Base-by-base conservation (phyloP, 352 stramenopile species). In the Globisporangium sylvaticum region DNA sequence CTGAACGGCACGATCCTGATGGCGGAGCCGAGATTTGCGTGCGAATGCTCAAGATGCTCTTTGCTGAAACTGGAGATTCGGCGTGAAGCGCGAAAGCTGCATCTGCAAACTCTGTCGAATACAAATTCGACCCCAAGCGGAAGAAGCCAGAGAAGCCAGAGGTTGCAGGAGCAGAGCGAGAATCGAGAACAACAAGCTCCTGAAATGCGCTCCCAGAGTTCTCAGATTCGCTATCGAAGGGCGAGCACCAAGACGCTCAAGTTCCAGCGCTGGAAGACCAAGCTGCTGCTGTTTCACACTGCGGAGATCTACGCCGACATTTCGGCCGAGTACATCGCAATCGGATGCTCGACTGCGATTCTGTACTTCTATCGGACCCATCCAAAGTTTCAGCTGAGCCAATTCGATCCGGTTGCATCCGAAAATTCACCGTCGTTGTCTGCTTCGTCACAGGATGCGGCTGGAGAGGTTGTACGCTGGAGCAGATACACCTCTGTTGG, bases 261-360 rank as follows among this genome's bases (percentile, higher is more conserved):
- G 37, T 44, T 44, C 37, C 37, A 44, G 14, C 64, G 64, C 59
- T 68, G 65, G 65, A 58, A 53, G 12, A 10, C 8, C 12, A 53
- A 64, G 63, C n/a, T 78, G n/a, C 64, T 68, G 18, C 37, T 50
- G 0, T 76, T 72, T 25, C 65, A 78, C n/a, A 66, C 69, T 4
- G 69, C 69, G 2, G 71, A 80, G 27, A 12, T 73, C 0, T 72
- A 68, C 27, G 74, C 68, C 1, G 72, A 78, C 44, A 80, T 78
- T 71, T 68, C 67, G 1, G 73, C 73, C 22, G 75, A 83, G 58
- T 85, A 83, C 68, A 78, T 83, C 20, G 72, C 77, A 1, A 80
- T 82, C 58, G 70, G 74, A 0, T 77, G 72, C 29, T 77, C 69
- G 8, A 58, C 65, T 0, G 69, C 65, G 1, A 72, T 85, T 10